These are phyloP conservation scores for Mycena kentingensis DNA, from an alignment of 768 basidiomycete species.

Conservation along the genomic window DNA sequence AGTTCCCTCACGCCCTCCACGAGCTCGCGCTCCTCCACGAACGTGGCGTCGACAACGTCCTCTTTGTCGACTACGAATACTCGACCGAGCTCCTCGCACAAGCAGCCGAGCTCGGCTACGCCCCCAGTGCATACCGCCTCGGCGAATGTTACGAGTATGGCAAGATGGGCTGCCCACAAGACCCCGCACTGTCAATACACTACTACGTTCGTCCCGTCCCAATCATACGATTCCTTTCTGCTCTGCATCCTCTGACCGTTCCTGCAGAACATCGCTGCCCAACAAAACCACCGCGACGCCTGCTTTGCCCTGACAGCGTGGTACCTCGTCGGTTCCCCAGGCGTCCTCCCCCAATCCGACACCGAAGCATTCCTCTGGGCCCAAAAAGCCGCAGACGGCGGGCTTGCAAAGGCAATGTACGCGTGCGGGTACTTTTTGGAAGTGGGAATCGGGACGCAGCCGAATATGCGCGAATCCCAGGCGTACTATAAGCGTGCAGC, in stretches of 20 bases:
- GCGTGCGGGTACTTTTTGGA: slow-evolving; percentile 97
- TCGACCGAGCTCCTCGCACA: slow-evolving; percentile 92
- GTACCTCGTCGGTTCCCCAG: slow-evolving; percentile 98
- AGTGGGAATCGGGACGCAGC: slow-evolving; percentile 83
- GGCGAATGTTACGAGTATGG: slow-evolving; percentile 99
- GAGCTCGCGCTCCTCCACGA: slow-evolving; percentile 93
- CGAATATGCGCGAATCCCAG: slow-evolving; percentile 70
- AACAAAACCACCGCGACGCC: slow-evolving; percentile 94
- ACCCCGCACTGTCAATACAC: slow-evolving; percentile 95
- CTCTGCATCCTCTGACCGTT: slow-evolving; percentile 17
- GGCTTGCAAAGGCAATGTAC: slow-evolving; percentile 94
- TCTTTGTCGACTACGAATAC: slow-evolving; percentile 96
- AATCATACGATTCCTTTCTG: slow-evolving; percentile 1
- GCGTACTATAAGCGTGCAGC: slow-evolving; percentile 88
- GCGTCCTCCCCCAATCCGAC: slow-evolving; percentile 96
- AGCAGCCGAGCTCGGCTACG: slow-evolving; percentile 94
- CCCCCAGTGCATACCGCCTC: slow-evolving; percentile 91
- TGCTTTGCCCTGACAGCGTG: slow-evolving; percentile 98
- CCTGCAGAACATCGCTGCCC: slow-evolving; percentile 93
- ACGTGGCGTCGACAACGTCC: slow-evolving; percentile 95
- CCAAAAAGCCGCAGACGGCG: slow-evolving; percentile 89
- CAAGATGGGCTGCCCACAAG: slow-evolving; percentile 97
- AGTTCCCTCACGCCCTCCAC: slow-evolving; percentile 95
- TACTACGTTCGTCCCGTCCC: slow-evolving; percentile 77
- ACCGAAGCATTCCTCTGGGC: slow-evolving; percentile 99